phyloP scores from a whole-genome alignment of 495 filamentous ascomycete genomes.

The Daldinia loculata region DNA sequence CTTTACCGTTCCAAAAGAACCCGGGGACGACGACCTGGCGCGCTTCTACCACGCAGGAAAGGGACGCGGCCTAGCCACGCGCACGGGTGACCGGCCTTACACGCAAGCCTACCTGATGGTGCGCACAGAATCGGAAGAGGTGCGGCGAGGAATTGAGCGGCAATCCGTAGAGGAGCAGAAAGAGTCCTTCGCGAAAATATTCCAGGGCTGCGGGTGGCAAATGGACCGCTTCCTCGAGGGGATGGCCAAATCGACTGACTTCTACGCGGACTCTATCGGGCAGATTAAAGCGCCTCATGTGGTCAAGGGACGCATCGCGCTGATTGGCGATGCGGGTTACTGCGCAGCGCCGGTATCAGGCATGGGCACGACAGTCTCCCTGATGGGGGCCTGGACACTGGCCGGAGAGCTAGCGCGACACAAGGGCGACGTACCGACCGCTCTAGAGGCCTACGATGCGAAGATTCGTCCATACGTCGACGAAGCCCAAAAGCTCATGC shows the following conservation, averaged over 20 bases:
- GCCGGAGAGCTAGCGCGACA: slow-evolving; percentile 60
- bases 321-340: slow-evolving; percentile 63
- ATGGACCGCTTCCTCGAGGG: slow-evolving; percentile 25
- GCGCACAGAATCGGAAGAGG: slow-evolving; percentile 36
- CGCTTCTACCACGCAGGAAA: slow-evolving; percentile 34
- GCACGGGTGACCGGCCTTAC: slow-evolving; percentile 17
- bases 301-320: slow-evolving; percentile 52
- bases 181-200: slow-evolving; percentile 23
- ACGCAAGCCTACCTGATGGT: slow-evolving; percentile 42
- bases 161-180: slow-evolving; percentile 26
- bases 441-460: slow-evolving; percentile 54
- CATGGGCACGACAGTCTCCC: slow-evolving; percentile 57
- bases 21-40: slow-evolving; percentile 25
- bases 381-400: slow-evolving; percentile 60
- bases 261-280: slow-evolving; percentile 50
- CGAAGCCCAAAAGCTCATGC: slow-evolving; percentile 48
- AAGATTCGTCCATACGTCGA: slow-evolving; percentile 53
- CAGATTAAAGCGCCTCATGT: slow-evolving; percentile 54
- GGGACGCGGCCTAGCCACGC: slow-evolving; percentile 16
- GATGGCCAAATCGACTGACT: slow-evolving; percentile 36
- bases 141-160: slow-evolving; percentile 12
- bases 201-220: slow-evolving; percentile 34
- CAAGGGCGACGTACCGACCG: slow-evolving; percentile 37
- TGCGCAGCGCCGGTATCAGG: slow-evolving; percentile 57
- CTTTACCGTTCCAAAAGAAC: slow-evolving; percentile 13